phyloP scores from a whole-genome alignment of 768 basidiomycete species.

The Thelephora aurantiotincta region DNA sequence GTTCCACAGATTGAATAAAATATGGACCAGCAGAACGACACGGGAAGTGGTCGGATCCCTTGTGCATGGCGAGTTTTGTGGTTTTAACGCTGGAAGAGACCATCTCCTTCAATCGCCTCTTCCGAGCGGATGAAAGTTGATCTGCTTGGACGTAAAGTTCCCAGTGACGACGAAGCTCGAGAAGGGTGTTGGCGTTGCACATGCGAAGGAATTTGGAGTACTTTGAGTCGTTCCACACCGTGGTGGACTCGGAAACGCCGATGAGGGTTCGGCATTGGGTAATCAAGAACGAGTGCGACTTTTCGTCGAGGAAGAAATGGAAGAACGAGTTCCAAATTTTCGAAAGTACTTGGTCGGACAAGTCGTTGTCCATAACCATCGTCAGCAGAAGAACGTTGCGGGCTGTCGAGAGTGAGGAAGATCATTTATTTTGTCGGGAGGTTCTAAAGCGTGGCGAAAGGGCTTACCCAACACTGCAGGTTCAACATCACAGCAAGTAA shows the following conservation, averaged over 20 bases:
- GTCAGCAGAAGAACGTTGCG: constrained; percentile 34
- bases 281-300: constrained; percentile 18
- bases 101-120: neutral
- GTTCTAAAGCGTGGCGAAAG: neutral
- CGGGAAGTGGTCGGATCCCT: neutral
- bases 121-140: neutral
- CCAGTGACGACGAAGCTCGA: constrained; percentile 28
- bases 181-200: constrained; percentile 23
- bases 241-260: constrained; percentile 17
- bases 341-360: neutral
- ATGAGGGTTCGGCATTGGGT: constrained; percentile 26
- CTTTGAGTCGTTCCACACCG: constrained; percentile 24
- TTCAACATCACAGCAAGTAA: constrained; percentile 38
- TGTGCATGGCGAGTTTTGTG: neutral
- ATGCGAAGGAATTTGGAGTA: constrained; percentile 26
- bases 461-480: constrained; percentile 29
- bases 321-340: constrained; percentile 34
- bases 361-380: constrained; percentile 22
- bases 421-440: neutral
- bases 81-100: neutral
- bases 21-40: constrained; percentile 3
- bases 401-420: constrained; percentile 17
- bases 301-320: constrained; percentile 30
- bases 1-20: neutral
- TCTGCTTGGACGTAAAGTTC: constrained; percentile 7